A percentile compares a stretch with the other conserved stretches of the same genome.
Evolutionary conservation across 352 stramenopile species (phyloP).

Genomic region (Globisporangium cederbergense): DNA sequence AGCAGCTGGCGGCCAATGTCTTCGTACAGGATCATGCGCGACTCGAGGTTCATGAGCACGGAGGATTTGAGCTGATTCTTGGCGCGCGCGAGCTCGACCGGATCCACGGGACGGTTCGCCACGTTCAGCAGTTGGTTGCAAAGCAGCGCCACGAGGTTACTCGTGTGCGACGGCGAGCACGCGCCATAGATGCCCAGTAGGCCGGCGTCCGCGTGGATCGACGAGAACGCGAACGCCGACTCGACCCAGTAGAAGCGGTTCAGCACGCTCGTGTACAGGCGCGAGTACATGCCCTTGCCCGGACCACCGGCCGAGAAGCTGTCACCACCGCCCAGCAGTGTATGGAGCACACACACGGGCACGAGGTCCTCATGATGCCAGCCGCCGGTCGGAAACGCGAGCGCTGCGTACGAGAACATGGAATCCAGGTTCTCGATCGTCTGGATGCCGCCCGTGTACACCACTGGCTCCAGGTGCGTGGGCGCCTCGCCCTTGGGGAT

Average conservation of each 20-base stretch:
- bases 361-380: conserved; percentile 97
- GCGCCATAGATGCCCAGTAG: conserved; percentile 95
- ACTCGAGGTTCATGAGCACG: conserved; percentile 99
- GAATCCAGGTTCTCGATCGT: conserved; percentile 65
- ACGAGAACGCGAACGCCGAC: conserved; percentile 96
- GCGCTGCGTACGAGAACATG: conserved; percentile 87
- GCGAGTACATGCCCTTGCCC: conserved; percentile 99
- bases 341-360: conserved; percentile 96
- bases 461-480: conserved; percentile 37
- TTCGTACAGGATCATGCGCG: conserved; percentile 97
- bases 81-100: conserved; percentile 91
- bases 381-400: conserved; percentile 95
- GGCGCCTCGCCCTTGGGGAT: conserved; percentile 34
- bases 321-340: conserved; percentile 95
- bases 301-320: conserved; percentile 98
- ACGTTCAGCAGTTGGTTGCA: conserved; percentile 92
- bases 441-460: conserved; percentile 72
- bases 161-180: conserved; percentile 75
- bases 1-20: conserved; percentile 98
- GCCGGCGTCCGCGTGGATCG: conserved; percentile 93
- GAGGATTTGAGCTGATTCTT: conserved; percentile 99
- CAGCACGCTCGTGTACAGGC: conserved; percentile 97
- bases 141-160: conserved; percentile 92
- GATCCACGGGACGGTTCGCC: conserved; percentile 66
- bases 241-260: conserved; percentile 98